These are phyloP conservation scores for Gloeopeniophorella convolvens DNA, from an alignment of 768 basidiomycete species.

Conservation along the genomic window DNA sequence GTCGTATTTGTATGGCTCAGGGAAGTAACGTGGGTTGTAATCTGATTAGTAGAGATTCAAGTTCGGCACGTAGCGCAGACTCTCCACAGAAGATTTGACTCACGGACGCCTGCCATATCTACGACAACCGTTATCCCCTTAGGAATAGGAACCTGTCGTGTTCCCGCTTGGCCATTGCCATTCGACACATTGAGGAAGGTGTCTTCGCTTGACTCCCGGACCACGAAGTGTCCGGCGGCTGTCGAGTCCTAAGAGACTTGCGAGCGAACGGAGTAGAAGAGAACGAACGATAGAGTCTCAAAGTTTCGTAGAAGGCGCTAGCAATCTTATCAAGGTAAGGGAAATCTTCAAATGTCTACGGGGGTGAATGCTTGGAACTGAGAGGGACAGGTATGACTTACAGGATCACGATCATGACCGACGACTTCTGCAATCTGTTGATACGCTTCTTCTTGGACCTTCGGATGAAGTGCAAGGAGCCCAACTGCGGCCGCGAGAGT, in stretches of 20 bases:
- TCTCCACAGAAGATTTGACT: conserved; percentile 14
- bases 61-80: background rate
- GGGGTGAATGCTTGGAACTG: background rate
- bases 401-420: conserved; percentile 21
- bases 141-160: conserved; percentile 21
- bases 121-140: conserved; percentile 26
- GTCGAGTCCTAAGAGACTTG: background rate
- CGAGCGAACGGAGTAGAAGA: background rate
- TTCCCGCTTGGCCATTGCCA: conserved; percentile 14
- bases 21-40: conserved; percentile 32
- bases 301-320: conserved; percentile 28
- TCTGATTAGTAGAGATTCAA: conserved; percentile 23
- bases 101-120: conserved; percentile 29
- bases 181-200: conserved; percentile 21
- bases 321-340: conserved; percentile 27
- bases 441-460: conserved; percentile 29
- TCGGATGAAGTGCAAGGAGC: conserved; percentile 26
- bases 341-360: conserved; percentile 25
- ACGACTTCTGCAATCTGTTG: conserved; percentile 26
- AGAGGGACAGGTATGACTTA: conserved; percentile 6
- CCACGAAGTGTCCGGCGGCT: conserved; percentile 29
- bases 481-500: conserved; percentile 30
- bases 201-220: conserved; percentile 28
- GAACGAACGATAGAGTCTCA: conserved; percentile 32
- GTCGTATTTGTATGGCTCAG: conserved; percentile 32